Evolutionary conservation across 306 rosid genomes (phyloP), one percentile per base, ranked within the genome.

Genomic region (Ceratonia siliqua): DNA sequence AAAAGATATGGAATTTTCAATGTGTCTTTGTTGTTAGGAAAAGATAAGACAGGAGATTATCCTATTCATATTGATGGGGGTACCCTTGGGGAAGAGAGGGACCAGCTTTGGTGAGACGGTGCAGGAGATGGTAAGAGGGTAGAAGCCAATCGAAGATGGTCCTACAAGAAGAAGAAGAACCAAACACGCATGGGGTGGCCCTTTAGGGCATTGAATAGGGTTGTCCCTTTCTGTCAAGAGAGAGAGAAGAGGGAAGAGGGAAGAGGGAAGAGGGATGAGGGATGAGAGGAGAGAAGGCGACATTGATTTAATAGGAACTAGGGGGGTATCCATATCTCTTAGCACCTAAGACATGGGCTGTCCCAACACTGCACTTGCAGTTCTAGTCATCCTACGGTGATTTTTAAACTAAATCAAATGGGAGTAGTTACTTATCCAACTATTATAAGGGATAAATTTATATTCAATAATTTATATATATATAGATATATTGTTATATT

Each of bases 191-290:
- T 77, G 85, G 78, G 2, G 48, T 58, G 70, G 20, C 69, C 79
- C 84, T 75, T 41, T 9, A 57, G 32, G 62, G 66, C 74, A 78
- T 85, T 86, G 75, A 87, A 91, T 86, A 42, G 65, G 49, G 43
- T 22, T 85, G 86, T 86, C 84, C 83, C 82, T 61, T 74, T 76
- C 49, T 85, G 85, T 81, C 86, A 55, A 42, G 59, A 63, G 35
- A 61, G 57, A 35, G 53, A 68, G 28, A 4, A 73, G 15, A 58
- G 48, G n/a, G n/a, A n/a, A n/a, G n/a, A n/a, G n/a, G n/a, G n/a
- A n/a, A n/a, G n/a, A n/a, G n/a, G n/a, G n/a, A n/a, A n/a, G n/a
- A n/a, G n/a, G n/a, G n/a, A n/a, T n/a, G n/a, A n/a, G n/a, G n/a
- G n/a, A n/a, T n/a, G n/a, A n/a, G n/a, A 68, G 28, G 32, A 73